Conservation (phyloP, 78 protist species). For the Dictyostelium capitatum region DNA sequence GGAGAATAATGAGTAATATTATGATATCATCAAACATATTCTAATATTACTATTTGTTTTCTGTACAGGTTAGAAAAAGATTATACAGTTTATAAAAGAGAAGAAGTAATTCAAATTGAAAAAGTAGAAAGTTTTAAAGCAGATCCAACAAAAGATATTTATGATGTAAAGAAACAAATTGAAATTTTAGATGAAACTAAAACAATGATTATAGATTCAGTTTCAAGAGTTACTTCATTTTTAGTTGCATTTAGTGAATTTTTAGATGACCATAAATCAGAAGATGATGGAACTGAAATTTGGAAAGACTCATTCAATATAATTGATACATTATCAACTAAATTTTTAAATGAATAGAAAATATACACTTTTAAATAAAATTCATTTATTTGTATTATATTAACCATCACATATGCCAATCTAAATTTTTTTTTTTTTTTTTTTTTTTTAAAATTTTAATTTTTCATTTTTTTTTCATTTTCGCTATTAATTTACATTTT, state of each 20-base stretch:
- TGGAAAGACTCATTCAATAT: conserved; percentile 25
- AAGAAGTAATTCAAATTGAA: conserved; percentile 22
- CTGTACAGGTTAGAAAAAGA: conserved; percentile 51
- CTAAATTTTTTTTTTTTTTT: no score
- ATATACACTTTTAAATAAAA: no score
- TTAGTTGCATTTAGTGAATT: conserved; percentile 22
- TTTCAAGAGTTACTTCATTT: neutral
- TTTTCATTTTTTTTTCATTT: no score
- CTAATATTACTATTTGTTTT: no score
- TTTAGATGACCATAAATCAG: conserved; percentile 37
- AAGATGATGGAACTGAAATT: conserved; percentile 30
- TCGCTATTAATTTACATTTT: no score
- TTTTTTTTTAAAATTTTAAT: no score
- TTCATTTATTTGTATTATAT: no score
- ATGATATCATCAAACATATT: no score
- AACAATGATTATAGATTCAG: conserved; percentile 57
- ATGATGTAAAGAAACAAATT: conserved; percentile 69
- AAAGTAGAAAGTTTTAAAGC: conserved; percentile 19
- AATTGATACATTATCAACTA: conserved; percentile 18
- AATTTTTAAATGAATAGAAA: conserved; percentile 38
- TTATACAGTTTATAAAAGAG: conserved; percentile 42
- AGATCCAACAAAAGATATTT: conserved; percentile 53
- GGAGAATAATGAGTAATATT: no score
- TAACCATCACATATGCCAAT: no score
- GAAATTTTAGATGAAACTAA: conserved; percentile 73